Evolutionary conservation across 1,139 yeast genomes (phyloP).

Genomic region (Protomyces inundatus): DNA sequence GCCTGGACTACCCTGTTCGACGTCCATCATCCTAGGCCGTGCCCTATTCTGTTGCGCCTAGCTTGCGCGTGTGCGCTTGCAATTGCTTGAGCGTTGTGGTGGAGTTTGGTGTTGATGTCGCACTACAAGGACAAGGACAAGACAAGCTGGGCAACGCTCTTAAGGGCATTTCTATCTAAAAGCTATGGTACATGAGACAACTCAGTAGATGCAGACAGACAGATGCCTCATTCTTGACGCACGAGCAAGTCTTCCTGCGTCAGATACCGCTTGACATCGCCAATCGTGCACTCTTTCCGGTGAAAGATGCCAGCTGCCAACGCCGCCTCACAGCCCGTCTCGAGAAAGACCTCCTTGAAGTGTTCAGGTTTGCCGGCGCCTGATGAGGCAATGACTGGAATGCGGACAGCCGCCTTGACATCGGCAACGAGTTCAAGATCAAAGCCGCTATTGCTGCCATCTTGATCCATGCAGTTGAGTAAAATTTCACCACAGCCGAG

Average conservation of each 20-base stretch:
- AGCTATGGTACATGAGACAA: too few species aligned
- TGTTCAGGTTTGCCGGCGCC: constrained; percentile 95
- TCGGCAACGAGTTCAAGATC: constrained; percentile 78
- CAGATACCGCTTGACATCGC: constrained; percentile 68
- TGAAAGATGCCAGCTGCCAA: constrained; percentile 98
- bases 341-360: constrained; percentile 75
- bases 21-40: not conserved
- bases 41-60: too few species aligned
- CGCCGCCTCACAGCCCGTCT: constrained; percentile 88
- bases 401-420: constrained; percentile 65
- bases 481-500: constrained; percentile 96
- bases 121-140: too few species aligned
- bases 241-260: constrained; percentile 50
- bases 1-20: not conserved
- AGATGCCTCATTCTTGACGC: constrained; percentile 20
- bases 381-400: constrained; percentile 94
- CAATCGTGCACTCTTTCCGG: constrained; percentile 83
- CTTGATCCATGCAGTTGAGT: constrained; percentile 89
- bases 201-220: too few species aligned
- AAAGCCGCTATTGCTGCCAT: constrained; percentile 89
- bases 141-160: too few species aligned
- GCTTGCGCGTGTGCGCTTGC: too few species aligned
- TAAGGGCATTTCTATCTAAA: too few species aligned
- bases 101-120: too few species aligned
- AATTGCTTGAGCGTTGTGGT: too few species aligned